Conservation (phyloP, 345 rosid species). For the Aquilaria malaccensis region DNA sequence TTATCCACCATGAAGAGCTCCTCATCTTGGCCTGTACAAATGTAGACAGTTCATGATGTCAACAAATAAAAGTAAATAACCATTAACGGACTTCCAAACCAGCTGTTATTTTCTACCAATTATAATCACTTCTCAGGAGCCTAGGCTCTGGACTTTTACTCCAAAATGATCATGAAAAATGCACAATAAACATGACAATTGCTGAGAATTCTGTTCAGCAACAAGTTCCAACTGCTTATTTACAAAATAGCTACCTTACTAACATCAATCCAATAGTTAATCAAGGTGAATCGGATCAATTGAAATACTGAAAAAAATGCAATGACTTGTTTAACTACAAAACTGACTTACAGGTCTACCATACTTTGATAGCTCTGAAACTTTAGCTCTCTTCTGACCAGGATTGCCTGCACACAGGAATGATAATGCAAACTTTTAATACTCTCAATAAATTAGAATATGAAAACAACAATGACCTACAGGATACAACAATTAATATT, state of each 20-base stretch:
- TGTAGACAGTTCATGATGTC: constrained; percentile 7
- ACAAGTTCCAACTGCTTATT: too few species aligned
- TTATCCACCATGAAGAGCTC: constrained; percentile 87
- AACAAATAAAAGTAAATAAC: not conserved
- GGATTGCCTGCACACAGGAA: constrained; percentile 37
- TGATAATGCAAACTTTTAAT: not conserved
- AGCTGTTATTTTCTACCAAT: not conserved
- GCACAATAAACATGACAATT: too few species aligned
- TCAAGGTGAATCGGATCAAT: too few species aligned
- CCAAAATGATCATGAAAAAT: too few species aligned
- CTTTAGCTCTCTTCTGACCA: constrained; percentile 54
- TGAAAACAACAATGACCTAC: too few species aligned
- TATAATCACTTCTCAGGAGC: not conserved
- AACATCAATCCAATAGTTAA: too few species aligned
- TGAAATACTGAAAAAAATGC: too few species aligned
- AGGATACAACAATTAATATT: too few species aligned
- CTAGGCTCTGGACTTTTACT: too few species aligned
- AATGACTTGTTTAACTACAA: not conserved
- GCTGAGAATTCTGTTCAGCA: too few species aligned
- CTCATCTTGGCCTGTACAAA: constrained; percentile 69
- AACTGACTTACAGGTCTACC: constrained; percentile 59
- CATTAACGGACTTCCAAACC: not conserved
- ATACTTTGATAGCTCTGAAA: constrained; percentile 54
- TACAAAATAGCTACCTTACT: too few species aligned
- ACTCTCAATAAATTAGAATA: too few species aligned